Conservation (phyloP, 805 yeast species). For the Candida germanica region DNA sequence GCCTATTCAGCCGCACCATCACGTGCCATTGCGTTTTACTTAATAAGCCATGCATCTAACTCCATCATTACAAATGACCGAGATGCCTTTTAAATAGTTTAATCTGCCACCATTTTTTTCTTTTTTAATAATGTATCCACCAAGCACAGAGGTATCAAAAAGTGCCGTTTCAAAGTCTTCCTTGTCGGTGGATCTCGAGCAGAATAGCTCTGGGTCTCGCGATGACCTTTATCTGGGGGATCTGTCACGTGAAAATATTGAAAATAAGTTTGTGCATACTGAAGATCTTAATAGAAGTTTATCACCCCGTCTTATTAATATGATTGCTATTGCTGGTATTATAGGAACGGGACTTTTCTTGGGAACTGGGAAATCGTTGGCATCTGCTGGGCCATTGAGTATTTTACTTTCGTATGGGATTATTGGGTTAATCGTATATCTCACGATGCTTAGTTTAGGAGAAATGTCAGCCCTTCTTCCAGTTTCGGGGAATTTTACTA, state of each 20-base stretch:
- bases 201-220: too few species aligned
- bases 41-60: too few species aligned
- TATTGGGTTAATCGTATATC: slow-evolving; percentile 44
- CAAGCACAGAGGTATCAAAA: not conserved
- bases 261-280: too few species aligned
- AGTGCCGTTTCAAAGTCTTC: not conserved
- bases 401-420: slow-evolving; percentile 32
- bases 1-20: too few species aligned
- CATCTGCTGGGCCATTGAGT: slow-evolving; percentile 32
- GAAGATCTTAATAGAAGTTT: slow-evolving; percentile 23
- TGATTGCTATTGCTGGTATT: slow-evolving; percentile 37
- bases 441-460: slow-evolving; percentile 53
- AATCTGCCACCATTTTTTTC: too few species aligned
- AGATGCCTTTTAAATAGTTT: too few species aligned
- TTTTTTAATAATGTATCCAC: not conserved
- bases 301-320: slow-evolving; percentile 25
- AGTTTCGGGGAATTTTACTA: slow-evolving; percentile 52
- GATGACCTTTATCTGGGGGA: too few species aligned
- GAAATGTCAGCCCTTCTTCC: slow-evolving; percentile 58
- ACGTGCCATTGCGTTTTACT: slow-evolving; percentile 2
- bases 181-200: not conserved
- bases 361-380: slow-evolving; percentile 30
- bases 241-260: too few species aligned
- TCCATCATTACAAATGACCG: too few species aligned
- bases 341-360: slow-evolving; percentile 35